Evolutionary conservation across 495 filamentous ascomycete genomes (phyloP).

Genomic region (Achaetomiella virescens): DNA sequence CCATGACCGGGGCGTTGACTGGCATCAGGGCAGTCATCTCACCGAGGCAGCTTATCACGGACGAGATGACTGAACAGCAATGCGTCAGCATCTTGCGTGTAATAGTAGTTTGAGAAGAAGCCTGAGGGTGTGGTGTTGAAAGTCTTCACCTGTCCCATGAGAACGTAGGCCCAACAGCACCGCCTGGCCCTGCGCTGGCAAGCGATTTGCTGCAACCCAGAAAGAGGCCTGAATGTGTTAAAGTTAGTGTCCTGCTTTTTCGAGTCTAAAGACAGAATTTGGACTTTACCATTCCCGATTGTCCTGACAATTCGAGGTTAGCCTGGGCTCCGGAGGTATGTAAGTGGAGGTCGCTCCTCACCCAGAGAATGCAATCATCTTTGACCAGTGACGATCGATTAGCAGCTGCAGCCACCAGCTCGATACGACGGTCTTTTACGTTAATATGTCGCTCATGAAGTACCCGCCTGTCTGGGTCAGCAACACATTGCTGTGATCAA

Average conservation of each 20-base stretch:
- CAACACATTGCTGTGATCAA: not conserved
- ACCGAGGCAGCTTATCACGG: conserved; percentile 45
- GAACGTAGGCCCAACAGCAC: conserved; percentile 34
- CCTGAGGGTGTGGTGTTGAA: too few relatives aligned
- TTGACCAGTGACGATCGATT: not conserved
- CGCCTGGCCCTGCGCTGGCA: conserved; percentile 33
- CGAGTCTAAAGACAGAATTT: not conserved
- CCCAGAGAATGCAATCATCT: conserved; percentile 40
- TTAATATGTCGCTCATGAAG: conserved; percentile 36
- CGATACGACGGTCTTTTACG: conserved; percentile 12
- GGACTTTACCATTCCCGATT: conserved; percentile 32
- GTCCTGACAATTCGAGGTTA: conserved; percentile 7
- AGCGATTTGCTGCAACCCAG: conserved; percentile 32
- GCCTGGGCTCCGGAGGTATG: not conserved
- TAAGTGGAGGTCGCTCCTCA: conserved; percentile 6
- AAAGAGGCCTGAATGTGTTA: conserved; percentile 26
- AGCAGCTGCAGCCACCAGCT: not conserved
- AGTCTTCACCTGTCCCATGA: conserved; percentile 33
- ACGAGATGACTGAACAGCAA: conserved; percentile 35
- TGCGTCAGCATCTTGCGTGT: not conserved
- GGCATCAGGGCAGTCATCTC: conserved; percentile 50
- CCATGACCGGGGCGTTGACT: conserved; percentile 45
- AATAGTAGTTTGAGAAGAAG: too few relatives aligned
- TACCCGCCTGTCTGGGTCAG: conserved; percentile 22
- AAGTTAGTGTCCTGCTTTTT: not conserved